Conservation (phyloP, 495 filamentous ascomycete genomes). For the Aspergillus carlsbadensis region DNA sequence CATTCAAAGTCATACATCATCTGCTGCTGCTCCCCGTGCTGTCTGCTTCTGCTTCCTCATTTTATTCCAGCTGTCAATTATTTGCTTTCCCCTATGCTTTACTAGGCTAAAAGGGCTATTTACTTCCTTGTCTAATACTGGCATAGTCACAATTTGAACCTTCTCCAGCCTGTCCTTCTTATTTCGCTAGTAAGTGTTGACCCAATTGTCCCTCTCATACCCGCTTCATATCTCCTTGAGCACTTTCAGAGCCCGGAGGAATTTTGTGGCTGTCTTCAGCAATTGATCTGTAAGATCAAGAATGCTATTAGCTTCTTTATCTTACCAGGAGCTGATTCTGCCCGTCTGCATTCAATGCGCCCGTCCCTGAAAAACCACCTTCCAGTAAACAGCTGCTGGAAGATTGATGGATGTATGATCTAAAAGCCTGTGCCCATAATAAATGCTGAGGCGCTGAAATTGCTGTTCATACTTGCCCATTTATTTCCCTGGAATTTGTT, state of each 20-base stretch:
- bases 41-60: conserved; percentile 26
- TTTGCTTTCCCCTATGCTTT: background rate
- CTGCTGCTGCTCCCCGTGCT: conserved; percentile 14
- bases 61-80: conserved; percentile 8
- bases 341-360: background rate
- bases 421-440: no score
- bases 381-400: no score
- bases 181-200: conserved; percentile 13
- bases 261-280: conserved; percentile 1
- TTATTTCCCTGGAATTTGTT: background rate
- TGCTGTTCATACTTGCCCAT: no score
- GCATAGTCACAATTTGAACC: background rate
- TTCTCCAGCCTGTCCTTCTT: background rate
- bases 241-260: background rate
- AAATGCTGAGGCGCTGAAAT: no score
- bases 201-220: background rate
- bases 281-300: conserved; percentile 3
- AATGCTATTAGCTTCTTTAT: conserved; percentile 12
- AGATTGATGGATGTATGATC: no score
- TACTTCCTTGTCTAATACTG: no score
- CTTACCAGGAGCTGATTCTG: conserved; percentile 9
- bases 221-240: background rate
- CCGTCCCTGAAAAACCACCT: no score
- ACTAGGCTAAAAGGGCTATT: no score
- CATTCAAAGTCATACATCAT: conserved; percentile 39